Percentiles rank a stretch among this genome's conserved stretches.
phyloP scores from a whole-genome alignment of 305 asterid genomes.

The Fraxinus baroniana region DNA sequence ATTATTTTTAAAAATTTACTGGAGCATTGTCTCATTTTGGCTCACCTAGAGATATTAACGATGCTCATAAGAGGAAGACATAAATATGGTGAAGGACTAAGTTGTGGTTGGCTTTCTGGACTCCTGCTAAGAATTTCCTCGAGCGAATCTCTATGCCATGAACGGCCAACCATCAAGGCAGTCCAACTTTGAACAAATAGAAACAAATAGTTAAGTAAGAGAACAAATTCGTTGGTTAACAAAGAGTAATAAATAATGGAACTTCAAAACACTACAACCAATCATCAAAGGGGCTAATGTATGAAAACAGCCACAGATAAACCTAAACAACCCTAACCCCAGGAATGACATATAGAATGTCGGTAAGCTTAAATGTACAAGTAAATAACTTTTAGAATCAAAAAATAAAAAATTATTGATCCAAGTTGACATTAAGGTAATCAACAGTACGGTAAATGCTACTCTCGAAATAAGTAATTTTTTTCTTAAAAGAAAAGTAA shows the following conservation, averaged over 20 bases:
- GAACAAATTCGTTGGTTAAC: not conserved
- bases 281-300: not conserved
- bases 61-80: slow-evolving; percentile 95
- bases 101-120: slow-evolving; percentile 45
- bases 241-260: not conserved
- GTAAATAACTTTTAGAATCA: not conserved
- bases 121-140: slow-evolving; percentile 63
- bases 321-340: no score
- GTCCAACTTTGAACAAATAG: slow-evolving; percentile 61
- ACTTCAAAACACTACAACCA: not conserved
- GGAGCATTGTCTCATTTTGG: not conserved
- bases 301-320: not conserved
- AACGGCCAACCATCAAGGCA: slow-evolving; percentile 90
- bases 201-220: slow-evolving; percentile 9
- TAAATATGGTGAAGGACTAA: slow-evolving; percentile 61
- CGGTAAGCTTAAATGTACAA: not conserved
- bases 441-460: not conserved
- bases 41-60: slow-evolving; percentile 83
- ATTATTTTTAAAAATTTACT: not conserved
- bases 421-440: not conserved
- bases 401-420: no score
- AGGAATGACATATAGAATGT: not conserved
- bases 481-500: not conserved
- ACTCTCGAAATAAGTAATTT: not conserved
- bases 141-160: slow-evolving; percentile 91